These are phyloP conservation scores for Boletus tomentosulus DNA, from an alignment of 768 basidiomycete species.

Conservation along the genomic window DNA sequence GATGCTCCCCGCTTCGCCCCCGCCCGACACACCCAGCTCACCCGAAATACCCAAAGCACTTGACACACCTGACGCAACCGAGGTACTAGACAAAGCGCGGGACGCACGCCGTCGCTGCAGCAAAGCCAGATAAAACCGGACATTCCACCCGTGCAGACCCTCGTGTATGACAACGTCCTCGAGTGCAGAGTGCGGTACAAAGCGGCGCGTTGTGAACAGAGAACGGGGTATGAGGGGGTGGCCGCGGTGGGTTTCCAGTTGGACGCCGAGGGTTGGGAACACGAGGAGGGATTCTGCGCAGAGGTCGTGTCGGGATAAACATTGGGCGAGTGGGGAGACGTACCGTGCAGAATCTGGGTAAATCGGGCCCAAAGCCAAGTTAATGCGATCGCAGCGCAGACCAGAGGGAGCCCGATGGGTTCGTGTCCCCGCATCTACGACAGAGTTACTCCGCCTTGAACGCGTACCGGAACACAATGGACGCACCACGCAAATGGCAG, in stretches of 20 bases:
- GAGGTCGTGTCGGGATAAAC: neutral
- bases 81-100: neutral
- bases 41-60: neutral
- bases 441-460: neutral
- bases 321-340: neutral
- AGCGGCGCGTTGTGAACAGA: conserved; percentile 39
- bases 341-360: conserved; percentile 49
- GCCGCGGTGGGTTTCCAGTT: conserved; percentile 68
- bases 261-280: conserved; percentile 64
- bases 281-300: conserved; percentile 66
- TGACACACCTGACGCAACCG: neutral
- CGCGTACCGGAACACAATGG: neutral
- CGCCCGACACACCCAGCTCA: neutral
- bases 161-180: conserved; percentile 72
- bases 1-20: neutral
- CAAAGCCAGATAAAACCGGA: conserved; percentile 62
- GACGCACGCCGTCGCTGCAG: conserved; percentile 22
- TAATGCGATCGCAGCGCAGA: conserved; percentile 13
- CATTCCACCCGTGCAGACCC: conserved; percentile 66
- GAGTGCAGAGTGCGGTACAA: conserved; percentile 54
- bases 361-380: conserved; percentile 32
- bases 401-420: neutral
- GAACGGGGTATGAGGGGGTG: conserved; percentile 34
- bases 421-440: neutral
- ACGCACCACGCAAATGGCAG: neutral